These are phyloP conservation scores for Rhizophora mangle DNA, from an alignment of 345 rosid species.

Conservation along the genomic window DNA sequence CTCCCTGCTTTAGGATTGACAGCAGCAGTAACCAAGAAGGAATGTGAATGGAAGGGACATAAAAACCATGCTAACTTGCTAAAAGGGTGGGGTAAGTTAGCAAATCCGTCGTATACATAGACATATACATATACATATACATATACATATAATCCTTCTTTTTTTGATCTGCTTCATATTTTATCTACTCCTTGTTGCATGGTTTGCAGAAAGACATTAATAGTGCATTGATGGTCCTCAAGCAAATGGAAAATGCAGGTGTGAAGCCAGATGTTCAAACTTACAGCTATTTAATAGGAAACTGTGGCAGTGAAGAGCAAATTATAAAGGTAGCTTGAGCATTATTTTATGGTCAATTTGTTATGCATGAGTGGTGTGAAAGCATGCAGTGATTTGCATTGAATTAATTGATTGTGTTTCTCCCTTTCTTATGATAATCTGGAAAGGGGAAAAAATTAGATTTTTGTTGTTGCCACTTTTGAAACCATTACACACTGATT, in stretches of 20 bases:
- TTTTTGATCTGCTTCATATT: too few relatives aligned
- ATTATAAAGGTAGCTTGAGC: constrained; percentile 54
- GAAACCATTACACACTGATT: constrained; percentile 1
- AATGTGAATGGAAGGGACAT: too few relatives aligned
- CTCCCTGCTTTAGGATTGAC: too few relatives aligned
- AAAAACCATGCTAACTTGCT: too few relatives aligned
- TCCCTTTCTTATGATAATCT: not conserved
- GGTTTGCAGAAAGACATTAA: constrained; percentile 52
- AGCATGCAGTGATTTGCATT: not conserved
- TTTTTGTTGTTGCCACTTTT: not conserved
- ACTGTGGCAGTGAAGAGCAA: constrained; percentile 49
- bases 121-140: too few relatives aligned
- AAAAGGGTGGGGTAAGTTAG: too few relatives aligned
- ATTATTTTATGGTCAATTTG: constrained; percentile 3
- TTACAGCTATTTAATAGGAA: constrained; percentile 59
- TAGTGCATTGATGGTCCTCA: constrained; percentile 49
- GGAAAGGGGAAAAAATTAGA: not conserved
- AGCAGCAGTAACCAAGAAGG: too few relatives aligned
- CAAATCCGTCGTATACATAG: too few relatives aligned
- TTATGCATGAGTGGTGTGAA: not conserved
- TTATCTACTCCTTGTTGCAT: not conserved
- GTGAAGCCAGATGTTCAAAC: constrained; percentile 77
- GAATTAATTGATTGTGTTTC: not conserved
- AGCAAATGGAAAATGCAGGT: constrained; percentile 63
- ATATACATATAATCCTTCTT: too few relatives aligned